Evolutionary conservation across 352 stramenopile species (phyloP), one percentile per base, ranked within the genome.

Genomic region (Globisporangium echinulatum): DNA sequence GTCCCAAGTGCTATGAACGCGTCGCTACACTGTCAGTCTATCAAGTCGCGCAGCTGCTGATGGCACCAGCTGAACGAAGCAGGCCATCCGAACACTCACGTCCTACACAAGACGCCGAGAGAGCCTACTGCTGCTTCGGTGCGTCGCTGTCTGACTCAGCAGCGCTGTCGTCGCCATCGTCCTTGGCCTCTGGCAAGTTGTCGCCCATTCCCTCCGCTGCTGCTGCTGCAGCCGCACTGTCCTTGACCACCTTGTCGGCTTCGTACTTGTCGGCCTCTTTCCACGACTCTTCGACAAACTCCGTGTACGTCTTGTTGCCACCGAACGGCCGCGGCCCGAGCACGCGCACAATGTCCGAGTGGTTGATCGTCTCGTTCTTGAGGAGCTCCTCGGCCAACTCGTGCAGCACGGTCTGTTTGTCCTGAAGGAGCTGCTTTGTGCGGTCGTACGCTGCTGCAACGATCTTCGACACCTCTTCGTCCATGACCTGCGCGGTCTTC

Each of bases 301-400:
- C 96, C 40, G 96, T 89, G 85, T 99, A 99, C 54, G 86, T 94
- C 69, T 96, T 89, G 77, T 99, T 91, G 58, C 87, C 86, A 54
- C 82, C 82, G 70, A 98, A 99, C 44, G 96, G 96, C 59, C 97
- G 88, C 11, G 85, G 77, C 11, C 97, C 97, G 66, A 99, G 90
- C 51, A 98, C 76, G 49, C 96, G 84, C 50, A 98, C 82, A 53
- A 99, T 97, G 77, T 99, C 96, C 66, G 97, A 92, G 77, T 99
- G 96, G 63, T 97, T 99, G 67, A 99, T 99, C n/a, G 97, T 99
- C 84, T 99, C 96, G 67, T 98, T 98, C 67, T 98, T 90, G 33
- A 99, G 82, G 50, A 99, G 75, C 55, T 98, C 77, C 59, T 99
- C 87, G 0, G 97, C 97, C 44, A 99, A 77, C 44, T 94, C 77